A percentile compares a stretch with the other conserved stretches of the same genome.
Evolutionary conservation across 2,329 filamentous ascomycete species (phyloP).

Genomic region (Leptographium flavum): DNA sequence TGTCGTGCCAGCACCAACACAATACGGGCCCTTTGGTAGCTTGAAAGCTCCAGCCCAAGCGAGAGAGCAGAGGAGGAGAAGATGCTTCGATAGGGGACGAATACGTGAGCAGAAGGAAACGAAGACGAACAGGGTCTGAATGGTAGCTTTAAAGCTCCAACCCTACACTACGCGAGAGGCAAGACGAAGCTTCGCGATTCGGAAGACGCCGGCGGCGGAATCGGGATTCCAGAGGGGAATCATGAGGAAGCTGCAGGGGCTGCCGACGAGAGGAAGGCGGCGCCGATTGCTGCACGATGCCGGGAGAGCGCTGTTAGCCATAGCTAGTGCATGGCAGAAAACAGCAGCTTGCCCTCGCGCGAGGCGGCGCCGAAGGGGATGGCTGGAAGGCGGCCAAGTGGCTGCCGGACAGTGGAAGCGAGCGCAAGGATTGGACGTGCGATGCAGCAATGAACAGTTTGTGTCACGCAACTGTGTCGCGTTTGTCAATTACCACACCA

Average conservation of each 20-base stretch:
- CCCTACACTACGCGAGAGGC: slow-evolving; percentile 16
- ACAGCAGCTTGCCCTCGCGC: background rate
- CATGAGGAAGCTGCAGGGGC: background rate
- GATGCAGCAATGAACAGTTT: background rate
- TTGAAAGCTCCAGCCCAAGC: slow-evolving; percentile 50
- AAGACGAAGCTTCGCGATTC: background rate
- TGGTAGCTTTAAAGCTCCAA: slow-evolving; percentile 36
- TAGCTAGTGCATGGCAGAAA: slow-evolving; percentile 4
- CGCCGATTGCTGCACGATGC: background rate
- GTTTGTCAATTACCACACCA: background rate
- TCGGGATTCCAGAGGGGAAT: background rate
- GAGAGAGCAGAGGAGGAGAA: slow-evolving; percentile 4
- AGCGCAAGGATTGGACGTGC: background rate
- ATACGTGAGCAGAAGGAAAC: slow-evolving; percentile 10
- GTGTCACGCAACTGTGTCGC: background rate
- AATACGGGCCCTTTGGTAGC: slow-evolving; percentile 41
- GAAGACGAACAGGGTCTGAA: slow-evolving; percentile 25
- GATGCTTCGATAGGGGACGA: background rate
- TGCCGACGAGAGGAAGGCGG: background rate
- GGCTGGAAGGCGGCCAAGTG: background rate
- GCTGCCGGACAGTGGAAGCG: background rate
- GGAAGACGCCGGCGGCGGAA: background rate
- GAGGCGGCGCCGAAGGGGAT: background rate
- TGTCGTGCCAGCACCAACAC: slow-evolving; percentile 11
- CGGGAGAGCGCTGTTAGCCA: background rate